Conservation (phyloP, 352 stramenopile genomes). For the Phytopythium kandeliae region DNA sequence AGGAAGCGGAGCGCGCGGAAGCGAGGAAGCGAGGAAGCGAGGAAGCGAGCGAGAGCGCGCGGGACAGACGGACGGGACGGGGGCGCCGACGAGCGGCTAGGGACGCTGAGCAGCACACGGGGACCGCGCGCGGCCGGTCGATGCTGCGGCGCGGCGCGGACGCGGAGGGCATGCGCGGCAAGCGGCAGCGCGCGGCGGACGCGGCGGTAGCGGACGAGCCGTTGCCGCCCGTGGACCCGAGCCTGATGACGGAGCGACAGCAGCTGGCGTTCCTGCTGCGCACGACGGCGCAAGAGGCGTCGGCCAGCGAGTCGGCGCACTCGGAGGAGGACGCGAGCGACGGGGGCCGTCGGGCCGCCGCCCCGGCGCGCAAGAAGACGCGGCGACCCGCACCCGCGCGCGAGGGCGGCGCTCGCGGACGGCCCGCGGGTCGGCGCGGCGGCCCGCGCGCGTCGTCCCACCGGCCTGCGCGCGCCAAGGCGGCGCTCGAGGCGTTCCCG, state of each 20-base stretch:
- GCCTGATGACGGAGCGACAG: conserved; percentile 77
- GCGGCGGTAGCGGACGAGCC: background rate
- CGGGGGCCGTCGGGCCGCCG: conserved; percentile 19
- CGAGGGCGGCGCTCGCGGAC: background rate
- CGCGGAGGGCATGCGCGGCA: conserved; percentile 4
- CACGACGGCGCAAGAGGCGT: conserved; percentile 54
- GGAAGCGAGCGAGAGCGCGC: too few species aligned
- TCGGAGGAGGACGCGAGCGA: conserved; percentile 20
- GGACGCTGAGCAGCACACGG: too few species aligned
- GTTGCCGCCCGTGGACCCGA: conserved; percentile 29
- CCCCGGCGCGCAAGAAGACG: conserved; percentile 9
- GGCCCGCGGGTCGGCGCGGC: background rate
- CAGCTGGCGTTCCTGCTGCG: conserved; percentile 73
- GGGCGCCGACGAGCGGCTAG: too few species aligned
- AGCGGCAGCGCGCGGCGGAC: background rate
- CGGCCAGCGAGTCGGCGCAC: conserved; percentile 11
- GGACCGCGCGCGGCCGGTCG: too few species aligned
- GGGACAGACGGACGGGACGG: too few species aligned
- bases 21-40: too few species aligned
- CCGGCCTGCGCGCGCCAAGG: background rate
- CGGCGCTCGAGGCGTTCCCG: background rate
- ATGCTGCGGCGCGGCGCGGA: background rate
- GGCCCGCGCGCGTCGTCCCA: background rate
- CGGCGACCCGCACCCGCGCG: conserved; percentile 5
- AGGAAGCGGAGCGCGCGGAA: too few species aligned